A percentile compares a stretch with the other conserved stretches of the same genome.
Conservation (phyloP, 148 eudicot genomes). For the Nepenthes mirabilis region DNA sequence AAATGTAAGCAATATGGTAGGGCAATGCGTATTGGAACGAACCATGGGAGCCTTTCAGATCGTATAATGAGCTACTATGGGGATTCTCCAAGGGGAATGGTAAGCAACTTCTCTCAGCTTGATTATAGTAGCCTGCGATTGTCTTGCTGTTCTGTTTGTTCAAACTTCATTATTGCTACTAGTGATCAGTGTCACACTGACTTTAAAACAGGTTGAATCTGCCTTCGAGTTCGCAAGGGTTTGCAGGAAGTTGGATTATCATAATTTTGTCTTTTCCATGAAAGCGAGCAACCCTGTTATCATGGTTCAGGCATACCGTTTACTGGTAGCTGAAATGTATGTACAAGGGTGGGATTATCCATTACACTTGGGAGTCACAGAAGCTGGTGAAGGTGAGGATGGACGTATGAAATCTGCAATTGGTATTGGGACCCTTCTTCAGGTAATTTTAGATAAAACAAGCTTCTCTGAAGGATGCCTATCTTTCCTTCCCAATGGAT, state of each 20-base stretch:
- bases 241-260: conserved; percentile 87
- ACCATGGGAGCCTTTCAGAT: conserved; percentile 98
- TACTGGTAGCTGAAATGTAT: conserved; percentile 92
- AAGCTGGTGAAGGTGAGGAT: conserved; percentile 99
- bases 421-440: conserved; percentile 98
- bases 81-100: conserved; percentile 99
- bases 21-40: conserved; percentile 98
- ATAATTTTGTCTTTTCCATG: conserved; percentile 94
- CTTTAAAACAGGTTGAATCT: conserved; percentile 73
- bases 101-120: conserved; percentile 13
- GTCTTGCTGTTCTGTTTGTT: not conserved
- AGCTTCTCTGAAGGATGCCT: not conserved
- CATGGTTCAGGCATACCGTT: conserved; percentile 95
- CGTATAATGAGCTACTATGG: conserved; percentile 99
- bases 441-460: conserved; percentile 23
- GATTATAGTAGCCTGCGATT: not conserved
- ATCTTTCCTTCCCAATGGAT: not conserved
- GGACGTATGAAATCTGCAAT: conserved; percentile 98
- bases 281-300: conserved; percentile 98
- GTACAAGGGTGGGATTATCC: conserved; percentile 97
- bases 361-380: conserved; percentile 91
- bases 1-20: conserved; percentile 91
- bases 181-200: conserved; percentile 3
- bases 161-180: not conserved
- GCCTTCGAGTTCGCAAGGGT: conserved; percentile 97